A percentile compares a stretch with the other conserved stretches of the same genome.
Evolutionary conservation across 129 eudicot species (phyloP).

Genomic region (Rutidosis leptorrhynchoides): DNA sequence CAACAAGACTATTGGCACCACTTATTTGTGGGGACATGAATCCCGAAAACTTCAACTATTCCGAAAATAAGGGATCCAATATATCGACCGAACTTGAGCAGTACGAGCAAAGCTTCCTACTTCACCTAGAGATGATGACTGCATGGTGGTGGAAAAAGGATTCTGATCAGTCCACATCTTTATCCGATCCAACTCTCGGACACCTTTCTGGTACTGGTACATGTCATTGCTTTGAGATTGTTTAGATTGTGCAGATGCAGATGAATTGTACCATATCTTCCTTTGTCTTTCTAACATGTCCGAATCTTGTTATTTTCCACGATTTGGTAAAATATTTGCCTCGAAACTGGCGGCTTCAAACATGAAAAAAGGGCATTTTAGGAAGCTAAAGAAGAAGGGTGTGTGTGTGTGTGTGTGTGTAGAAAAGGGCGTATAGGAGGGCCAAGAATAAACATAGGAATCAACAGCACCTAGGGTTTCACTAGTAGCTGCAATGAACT

Average conservation of each 20-base stretch:
- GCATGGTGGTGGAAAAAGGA: slow-evolving; percentile 26
- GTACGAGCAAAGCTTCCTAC: too few relatives aligned
- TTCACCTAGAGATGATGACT: slow-evolving; percentile 40
- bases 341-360: slow-evolving; percentile 79
- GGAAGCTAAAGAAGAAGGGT: slow-evolving; percentile 79
- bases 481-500: slow-evolving; percentile 86
- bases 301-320: slow-evolving; percentile 71
- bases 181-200: slow-evolving; percentile 63
- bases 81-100: slow-evolving; percentile 43
- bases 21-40: slow-evolving; percentile 86
- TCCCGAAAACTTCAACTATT: slow-evolving; percentile 80
- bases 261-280: slow-evolving; percentile 90
- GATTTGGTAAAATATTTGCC: slow-evolving; percentile 61
- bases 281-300: slow-evolving; percentile 99
- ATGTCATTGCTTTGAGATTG: slow-evolving; percentile 52
- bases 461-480: slow-evolving; percentile 89
- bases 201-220: slow-evolving; percentile 45
- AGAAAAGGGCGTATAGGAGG: slow-evolving; percentile 88
- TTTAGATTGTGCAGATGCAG: slow-evolving; percentile 65
- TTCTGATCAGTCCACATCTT: slow-evolving; percentile 68
- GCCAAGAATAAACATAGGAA: slow-evolving; percentile 83
- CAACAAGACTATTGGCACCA: slow-evolving; percentile 46
- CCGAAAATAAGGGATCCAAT: slow-evolving; percentile 57
- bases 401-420: slow-evolving; percentile 85
- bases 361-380: slow-evolving; percentile 73